Percentiles rank a stretch among this genome's conserved stretches.
Conservation (phyloP, 2,329 filamentous ascomycete species). For the Ustilaginoidea virens region DNA sequence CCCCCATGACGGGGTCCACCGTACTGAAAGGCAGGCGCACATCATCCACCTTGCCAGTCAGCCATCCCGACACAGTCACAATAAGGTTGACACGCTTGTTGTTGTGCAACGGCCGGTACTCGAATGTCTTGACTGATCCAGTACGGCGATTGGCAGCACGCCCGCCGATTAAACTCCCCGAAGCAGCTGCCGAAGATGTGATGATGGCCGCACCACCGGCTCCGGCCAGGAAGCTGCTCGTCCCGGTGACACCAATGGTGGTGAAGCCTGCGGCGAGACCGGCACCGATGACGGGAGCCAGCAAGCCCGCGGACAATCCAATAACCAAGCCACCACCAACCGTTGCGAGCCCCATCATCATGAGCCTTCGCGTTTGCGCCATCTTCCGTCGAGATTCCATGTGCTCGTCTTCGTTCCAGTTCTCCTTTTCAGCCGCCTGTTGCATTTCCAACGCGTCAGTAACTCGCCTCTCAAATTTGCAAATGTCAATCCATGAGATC, state of each 20-base stretch:
- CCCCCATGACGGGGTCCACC: constrained; percentile 93
- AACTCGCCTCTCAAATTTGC: constrained; percentile 90
- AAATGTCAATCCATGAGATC: constrained; percentile 84
- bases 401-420: constrained; percentile 94
- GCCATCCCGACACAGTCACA: constrained; percentile 91
- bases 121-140: constrained; percentile 87
- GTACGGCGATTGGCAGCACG: constrained; percentile 77
- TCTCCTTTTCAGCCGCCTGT: constrained; percentile 83
- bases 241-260: constrained; percentile 84
- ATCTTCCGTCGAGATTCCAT: constrained; percentile 73
- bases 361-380: constrained; percentile 67
- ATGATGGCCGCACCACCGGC: constrained; percentile 89
- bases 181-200: constrained; percentile 73
- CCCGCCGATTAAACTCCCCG: constrained; percentile 73
- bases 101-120: constrained; percentile 92
- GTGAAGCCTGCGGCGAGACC: constrained; percentile 90
- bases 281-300: constrained; percentile 87
- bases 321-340: constrained; percentile 93
- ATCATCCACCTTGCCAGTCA: constrained; percentile 95
- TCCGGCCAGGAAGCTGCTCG: constrained; percentile 75
- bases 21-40: constrained; percentile 92
- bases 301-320: constrained; percentile 77
- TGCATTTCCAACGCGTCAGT: constrained; percentile 98
- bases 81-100: constrained; percentile 96
- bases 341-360: constrained; percentile 93